These are phyloP conservation scores for Neurospora discreta DNA, from an alignment of 495 filamentous ascomycete species.

Conservation along the genomic window DNA sequence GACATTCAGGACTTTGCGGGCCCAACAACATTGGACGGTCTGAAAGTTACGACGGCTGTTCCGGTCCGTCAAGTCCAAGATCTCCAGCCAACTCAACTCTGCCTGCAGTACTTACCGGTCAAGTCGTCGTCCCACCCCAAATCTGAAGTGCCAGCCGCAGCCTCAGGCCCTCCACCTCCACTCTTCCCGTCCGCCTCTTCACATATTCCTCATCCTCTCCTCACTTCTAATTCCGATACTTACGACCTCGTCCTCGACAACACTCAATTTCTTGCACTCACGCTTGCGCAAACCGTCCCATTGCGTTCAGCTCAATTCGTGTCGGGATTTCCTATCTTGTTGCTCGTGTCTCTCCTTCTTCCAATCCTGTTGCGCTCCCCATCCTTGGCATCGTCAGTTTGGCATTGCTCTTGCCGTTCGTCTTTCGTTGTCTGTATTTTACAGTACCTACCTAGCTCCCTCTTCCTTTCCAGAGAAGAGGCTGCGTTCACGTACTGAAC, in stretches of 20 bases:
- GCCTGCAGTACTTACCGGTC: not conserved
- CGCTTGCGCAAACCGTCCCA: not conserved
- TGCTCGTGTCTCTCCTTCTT: not conserved
- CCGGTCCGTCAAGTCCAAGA: not conserved
- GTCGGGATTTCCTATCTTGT: not conserved
- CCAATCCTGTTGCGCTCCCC: not conserved
- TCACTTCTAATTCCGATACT: not conserved
- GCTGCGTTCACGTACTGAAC: not conserved
- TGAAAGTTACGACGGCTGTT: not conserved
- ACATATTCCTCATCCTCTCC: not conserved
- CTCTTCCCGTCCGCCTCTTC: conserved; percentile 1
- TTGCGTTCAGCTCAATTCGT: not conserved
- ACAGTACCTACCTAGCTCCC: not conserved
- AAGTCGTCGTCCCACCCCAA: not conserved
- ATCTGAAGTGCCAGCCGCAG: not conserved
- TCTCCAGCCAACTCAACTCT: not conserved
- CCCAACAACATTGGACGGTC: not conserved
- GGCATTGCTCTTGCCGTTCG: not conserved
- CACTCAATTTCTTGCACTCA: not conserved
- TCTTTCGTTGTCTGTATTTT: not conserved
- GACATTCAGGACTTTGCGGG: not conserved
- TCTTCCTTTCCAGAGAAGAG: not conserved
- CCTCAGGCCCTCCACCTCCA: not conserved
- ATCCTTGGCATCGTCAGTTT: not conserved
- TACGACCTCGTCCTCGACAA: not conserved